These are phyloP conservation scores for Ganoderma multipileum DNA, from an alignment of 1,284 basidiomycete genomes.

Conservation along the genomic window DNA sequence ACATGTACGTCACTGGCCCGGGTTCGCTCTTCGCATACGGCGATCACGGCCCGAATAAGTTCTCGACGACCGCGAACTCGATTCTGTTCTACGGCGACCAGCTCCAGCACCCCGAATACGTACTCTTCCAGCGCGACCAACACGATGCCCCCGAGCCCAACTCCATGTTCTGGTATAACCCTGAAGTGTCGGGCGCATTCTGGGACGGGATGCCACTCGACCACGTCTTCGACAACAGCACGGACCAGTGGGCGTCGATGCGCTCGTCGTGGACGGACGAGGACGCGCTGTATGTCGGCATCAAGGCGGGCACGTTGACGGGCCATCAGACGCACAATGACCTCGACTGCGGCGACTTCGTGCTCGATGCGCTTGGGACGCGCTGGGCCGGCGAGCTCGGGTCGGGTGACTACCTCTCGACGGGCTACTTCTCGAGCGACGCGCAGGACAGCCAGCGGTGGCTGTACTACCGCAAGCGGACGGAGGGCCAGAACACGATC, in stretches of 20 bases:
- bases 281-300: conserved; percentile 84
- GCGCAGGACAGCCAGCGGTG: conserved; percentile 76
- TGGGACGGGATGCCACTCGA: conserved; percentile 91
- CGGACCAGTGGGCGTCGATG: conserved; percentile 90
- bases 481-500: conserved; percentile 97
- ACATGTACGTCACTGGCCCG: conserved; percentile 89
- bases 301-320: conserved; percentile 84
- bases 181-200: conserved; percentile 84
- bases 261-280: conserved; percentile 92
- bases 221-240: conserved; percentile 74
- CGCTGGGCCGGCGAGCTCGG: conserved; percentile 98
- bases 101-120: conserved; percentile 76
- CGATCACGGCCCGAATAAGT: conserved; percentile 97
- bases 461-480: conserved; percentile 95
- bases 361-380: conserved; percentile 94
- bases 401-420: conserved; percentile 82
- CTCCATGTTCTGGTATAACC: conserved; percentile 98
- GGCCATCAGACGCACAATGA: conserved; percentile 94
- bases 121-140: conserved; percentile 94
- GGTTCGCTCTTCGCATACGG: conserved; percentile 93
- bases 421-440: conserved; percentile 77
- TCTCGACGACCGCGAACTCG: conserved; percentile 80
- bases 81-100: conserved; percentile 76
- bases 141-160: conserved; percentile 88
- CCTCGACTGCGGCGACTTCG: conserved; percentile 93